Conservation (phyloP, 371 early-diverging fungal genomes). For the Mortierella sp. region DNA sequence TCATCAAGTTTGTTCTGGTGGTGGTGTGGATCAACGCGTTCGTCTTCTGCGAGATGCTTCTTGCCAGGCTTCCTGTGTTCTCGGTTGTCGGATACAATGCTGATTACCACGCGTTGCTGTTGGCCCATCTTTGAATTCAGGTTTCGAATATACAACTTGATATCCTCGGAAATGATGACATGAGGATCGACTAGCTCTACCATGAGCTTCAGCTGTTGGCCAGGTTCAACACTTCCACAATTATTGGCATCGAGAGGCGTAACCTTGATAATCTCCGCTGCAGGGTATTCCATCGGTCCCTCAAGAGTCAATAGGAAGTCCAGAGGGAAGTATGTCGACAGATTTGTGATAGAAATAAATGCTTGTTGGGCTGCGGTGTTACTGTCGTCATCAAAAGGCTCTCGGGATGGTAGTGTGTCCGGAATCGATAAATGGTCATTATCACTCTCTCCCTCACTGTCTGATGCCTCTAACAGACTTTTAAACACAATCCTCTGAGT, state of each 20-base stretch:
- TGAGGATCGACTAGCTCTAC: conserved; percentile 71
- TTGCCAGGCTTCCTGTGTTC: conserved; percentile 50
- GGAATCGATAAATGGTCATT: conserved; percentile 38
- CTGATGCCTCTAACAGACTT: conserved; percentile 49
- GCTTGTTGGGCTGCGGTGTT: conserved; percentile 52
- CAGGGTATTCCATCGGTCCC: conserved; percentile 81
- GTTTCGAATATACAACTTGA: conserved; percentile 81
- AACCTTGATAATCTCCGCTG: conserved; percentile 66
- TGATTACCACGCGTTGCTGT: conserved; percentile 72
- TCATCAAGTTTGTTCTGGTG: conserved; percentile 47
- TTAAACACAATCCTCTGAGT: conserved; percentile 73
- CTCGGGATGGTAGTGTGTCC: conserved; percentile 55
- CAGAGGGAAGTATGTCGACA: conserved; percentile 71
- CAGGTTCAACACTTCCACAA: conserved; percentile 68
- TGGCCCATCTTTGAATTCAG: conserved; percentile 70
- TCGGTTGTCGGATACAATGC: conserved; percentile 68
- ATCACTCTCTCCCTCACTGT: conserved; percentile 54
- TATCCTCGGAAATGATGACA: conserved; percentile 81
- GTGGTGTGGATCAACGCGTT: conserved; percentile 50
- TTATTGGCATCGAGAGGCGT: conserved; percentile 65
- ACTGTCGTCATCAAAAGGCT: conserved; percentile 54
- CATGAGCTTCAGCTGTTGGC: conserved; percentile 61
- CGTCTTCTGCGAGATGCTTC: conserved; percentile 38
- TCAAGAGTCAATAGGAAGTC: conserved; percentile 75
- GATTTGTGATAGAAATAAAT: conserved; percentile 69